Evolutionary conservation across 768 basidiomycete genomes (phyloP).

Genomic region (Sarcodon sp.): DNA sequence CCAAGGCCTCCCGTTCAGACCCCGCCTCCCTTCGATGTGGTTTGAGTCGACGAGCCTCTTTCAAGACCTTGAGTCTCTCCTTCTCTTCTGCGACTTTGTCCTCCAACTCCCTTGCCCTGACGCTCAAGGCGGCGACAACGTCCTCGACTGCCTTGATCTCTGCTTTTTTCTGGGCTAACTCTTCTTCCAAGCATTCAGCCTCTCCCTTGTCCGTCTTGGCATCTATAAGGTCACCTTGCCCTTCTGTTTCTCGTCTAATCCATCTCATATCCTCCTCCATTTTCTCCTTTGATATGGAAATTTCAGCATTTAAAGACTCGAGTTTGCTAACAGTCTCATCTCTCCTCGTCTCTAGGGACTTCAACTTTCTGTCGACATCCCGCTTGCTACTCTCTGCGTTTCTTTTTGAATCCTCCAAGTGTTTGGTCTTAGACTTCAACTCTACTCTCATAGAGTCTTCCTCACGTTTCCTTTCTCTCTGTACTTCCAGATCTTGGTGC

Average conservation of each 20-base stretch:
- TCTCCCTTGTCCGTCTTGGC: constrained; percentile 4
- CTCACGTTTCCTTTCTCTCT: constrained; percentile 62
- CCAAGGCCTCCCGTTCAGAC: too few relatives aligned
- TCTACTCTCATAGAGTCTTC: constrained; percentile 76
- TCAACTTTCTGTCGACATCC: constrained; percentile 84
- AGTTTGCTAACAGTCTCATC: constrained; percentile 49
- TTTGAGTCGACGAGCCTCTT: constrained; percentile 41
- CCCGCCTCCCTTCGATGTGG: neutral
- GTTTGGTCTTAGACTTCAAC: constrained; percentile 72
- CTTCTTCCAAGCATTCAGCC: constrained; percentile 15
- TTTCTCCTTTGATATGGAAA: constrained; percentile 38
- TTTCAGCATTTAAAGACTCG: constrained; percentile 48
- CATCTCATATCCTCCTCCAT: constrained; percentile 41
- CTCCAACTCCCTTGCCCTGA: constrained; percentile 63
- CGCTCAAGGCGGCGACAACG: constrained; percentile 44
- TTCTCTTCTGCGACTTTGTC: constrained; percentile 52
- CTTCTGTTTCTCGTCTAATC: constrained; percentile 16
- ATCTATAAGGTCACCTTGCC: constrained; percentile 9
- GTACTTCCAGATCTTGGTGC: constrained; percentile 61
- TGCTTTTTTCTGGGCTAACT: constrained; percentile 33
- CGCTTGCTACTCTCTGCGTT: constrained; percentile 65
- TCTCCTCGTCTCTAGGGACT: constrained; percentile 47
- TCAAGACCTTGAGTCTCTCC: constrained; percentile 38
- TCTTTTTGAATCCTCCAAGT: constrained; percentile 78
- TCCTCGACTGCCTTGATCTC: constrained; percentile 61